Evolutionary conservation across 2,329 filamentous ascomycete genomes (phyloP).

Genomic region (Venturia asperata): DNA sequence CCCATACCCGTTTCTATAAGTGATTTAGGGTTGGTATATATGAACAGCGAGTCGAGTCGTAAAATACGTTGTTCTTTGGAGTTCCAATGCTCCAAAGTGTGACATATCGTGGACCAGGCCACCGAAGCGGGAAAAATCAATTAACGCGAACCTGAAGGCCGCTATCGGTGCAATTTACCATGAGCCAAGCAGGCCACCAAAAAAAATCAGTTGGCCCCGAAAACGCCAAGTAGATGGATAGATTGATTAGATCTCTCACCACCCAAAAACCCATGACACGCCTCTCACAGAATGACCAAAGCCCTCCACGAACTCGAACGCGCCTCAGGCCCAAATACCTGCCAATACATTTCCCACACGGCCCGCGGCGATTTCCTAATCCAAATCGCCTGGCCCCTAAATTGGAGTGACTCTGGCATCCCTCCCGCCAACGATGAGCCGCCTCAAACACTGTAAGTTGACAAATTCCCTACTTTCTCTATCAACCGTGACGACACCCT

Average conservation of each 20-base stretch:
- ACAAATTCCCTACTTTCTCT: background rate
- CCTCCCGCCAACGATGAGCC: background rate
- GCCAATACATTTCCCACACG: slow-evolving; percentile 3
- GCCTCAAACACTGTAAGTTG: slow-evolving; percentile 4
- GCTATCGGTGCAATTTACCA: background rate
- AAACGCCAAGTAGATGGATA: background rate
- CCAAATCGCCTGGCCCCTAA: slow-evolving; percentile 14
- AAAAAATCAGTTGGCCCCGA: no score
- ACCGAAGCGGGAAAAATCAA: no score
- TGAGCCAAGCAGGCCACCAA: no score
- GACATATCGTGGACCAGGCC: no score
- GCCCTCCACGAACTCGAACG: background rate
- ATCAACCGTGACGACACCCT: background rate
- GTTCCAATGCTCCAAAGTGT: no score
- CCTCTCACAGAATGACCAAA: background rate
- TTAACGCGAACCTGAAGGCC: no score
- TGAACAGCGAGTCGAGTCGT: no score
- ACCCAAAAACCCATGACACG: background rate
- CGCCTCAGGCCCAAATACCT: slow-evolving; percentile 6
- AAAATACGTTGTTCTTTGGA: background rate
- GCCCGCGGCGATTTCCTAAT: slow-evolving; percentile 1
- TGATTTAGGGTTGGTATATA: no score
- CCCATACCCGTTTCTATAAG: background rate
- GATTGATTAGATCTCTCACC: slow-evolving; percentile 8
- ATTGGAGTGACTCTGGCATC: background rate